Evolutionary conservation across 1,284 basidiomycete species (phyloP), one percentile per base, ranked within the genome.

Genomic region (Apiotrichum montevideense): DNA sequence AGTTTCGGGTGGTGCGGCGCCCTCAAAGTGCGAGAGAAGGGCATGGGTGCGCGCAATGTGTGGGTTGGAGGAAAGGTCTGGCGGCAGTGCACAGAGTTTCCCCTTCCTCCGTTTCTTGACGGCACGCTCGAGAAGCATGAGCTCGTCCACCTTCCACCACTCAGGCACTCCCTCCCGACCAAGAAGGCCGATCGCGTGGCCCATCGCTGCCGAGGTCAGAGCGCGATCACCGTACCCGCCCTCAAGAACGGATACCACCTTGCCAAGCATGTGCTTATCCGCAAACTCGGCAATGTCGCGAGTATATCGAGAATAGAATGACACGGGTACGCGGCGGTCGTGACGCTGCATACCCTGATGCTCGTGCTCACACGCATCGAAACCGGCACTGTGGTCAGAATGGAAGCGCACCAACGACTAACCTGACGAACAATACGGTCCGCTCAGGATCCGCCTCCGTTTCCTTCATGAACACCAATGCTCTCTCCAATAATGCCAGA

Each of bases 291-390:
- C 80, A 0, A 85, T 83, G 66, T 96, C 91, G 3, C 77, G 79
- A 0, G 90, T 87, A 67, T 97, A 96, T 4, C 84, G 85, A 66
- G 87, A 80, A 73, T 90, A 98, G 77, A 97, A 97, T 0, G 84
- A 83, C 1, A 78, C 76, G 0, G 95, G 95, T 0, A 98, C 92
- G 61, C 87, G 86, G n/a, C 92, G 85, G 48, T 85, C 82, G 72
- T 98, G 95, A 7, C 95, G 80, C 46, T 90, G 91, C 95, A 98
- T 98, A 6, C 86, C 87, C 4, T 84, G 79, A 63, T 88, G 86
- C 70, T 98, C 94, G 72, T 97, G 90, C 67, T 93, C 87, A 58
- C 87, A 90, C 0, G 93, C 94, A 66, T 98, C 95, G 75, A 98
- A 93, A 2, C 95, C 95, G 60, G 77, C 74, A 39, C 77, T 77